phyloP scores from a whole-genome alignment of 2,329 filamentous ascomycete genomes.

The Huntiella omanensis region DNA sequence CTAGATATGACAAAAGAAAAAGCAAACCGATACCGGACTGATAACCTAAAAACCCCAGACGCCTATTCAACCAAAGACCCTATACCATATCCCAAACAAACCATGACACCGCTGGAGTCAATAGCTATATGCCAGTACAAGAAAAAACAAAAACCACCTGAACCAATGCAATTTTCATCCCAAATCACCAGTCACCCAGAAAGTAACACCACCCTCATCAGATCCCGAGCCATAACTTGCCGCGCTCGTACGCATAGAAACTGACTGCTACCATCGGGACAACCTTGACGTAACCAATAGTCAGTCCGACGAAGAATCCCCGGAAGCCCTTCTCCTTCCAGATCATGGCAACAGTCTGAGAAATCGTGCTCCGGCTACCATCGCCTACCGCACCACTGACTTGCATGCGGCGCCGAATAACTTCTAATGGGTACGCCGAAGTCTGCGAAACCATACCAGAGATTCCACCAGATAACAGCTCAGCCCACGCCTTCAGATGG shows the following conservation, averaged over 20 bases:
- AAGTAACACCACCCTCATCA: conserved; percentile 18
- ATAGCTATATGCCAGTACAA: neutral
- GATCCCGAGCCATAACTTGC: conserved; percentile 47
- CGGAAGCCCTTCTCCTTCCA: conserved; percentile 53
- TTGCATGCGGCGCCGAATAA: conserved; percentile 85
- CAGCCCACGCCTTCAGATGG: conserved; percentile 67
- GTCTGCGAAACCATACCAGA: conserved; percentile 85
- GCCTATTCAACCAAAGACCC: too few species aligned
- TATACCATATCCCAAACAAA: too few species aligned
- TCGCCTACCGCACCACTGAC: conserved; percentile 89
- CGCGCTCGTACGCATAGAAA: conserved; percentile 47
- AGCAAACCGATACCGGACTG: neutral
- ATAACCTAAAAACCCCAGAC: neutral
- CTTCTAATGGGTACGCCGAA: conserved; percentile 80
- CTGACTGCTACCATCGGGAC: conserved; percentile 66
- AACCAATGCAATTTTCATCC: neutral
- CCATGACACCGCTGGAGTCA: too few species aligned
- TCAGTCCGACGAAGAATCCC: conserved; percentile 84
- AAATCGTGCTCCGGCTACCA: conserved; percentile 57
- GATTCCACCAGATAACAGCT: conserved; percentile 65
- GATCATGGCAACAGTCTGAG: conserved; percentile 61
- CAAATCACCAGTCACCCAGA: neutral
- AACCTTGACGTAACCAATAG: conserved; percentile 89
- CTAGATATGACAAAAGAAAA: too few species aligned
- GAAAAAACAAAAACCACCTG: neutral